A percentile compares a stretch with the other conserved stretches of the same genome.
Conservation (phyloP, 2,329 filamentous ascomycete genomes). For the Nigrospora sphaerica region DNA sequence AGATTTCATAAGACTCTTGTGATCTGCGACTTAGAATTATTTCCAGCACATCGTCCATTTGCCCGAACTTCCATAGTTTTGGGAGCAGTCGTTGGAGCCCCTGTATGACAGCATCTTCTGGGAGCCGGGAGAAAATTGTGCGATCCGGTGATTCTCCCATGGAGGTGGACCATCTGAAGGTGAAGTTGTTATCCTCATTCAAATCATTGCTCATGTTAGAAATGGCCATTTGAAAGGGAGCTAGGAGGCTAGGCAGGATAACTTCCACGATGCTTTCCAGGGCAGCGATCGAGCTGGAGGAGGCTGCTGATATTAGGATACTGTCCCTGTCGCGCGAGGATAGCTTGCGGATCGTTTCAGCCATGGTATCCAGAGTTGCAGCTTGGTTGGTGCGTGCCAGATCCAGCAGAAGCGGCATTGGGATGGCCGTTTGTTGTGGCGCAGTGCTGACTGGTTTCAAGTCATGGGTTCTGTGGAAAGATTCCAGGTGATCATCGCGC, state of each 20-base stretch:
- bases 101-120: background rate
- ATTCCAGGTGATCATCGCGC: constrained; percentile 12
- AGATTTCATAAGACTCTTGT: background rate
- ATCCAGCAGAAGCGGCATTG: background rate
- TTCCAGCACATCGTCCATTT: background rate
- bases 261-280: background rate
- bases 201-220: too few relatives aligned
- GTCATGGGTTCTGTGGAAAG: background rate
- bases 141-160: too few relatives aligned
- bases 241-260: too few relatives aligned
- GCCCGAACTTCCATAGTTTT: background rate
- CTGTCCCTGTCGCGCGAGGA: background rate
- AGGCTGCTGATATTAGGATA: background rate
- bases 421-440: too few relatives aligned
- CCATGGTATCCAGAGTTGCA: too few relatives aligned
- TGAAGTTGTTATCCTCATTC: too few relatives aligned
- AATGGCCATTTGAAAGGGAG: too few relatives aligned
- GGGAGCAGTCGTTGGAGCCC: background rate
- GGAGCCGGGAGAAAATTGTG: background rate
- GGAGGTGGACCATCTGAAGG: too few relatives aligned
- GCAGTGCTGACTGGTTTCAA: too few relatives aligned
- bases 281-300: background rate
- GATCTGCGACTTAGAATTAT: background rate
- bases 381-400: background rate
- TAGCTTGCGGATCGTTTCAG: background rate